phyloP scores from a whole-genome alignment of 306 rosid species.

The Vachellia pachyceras region DNA sequence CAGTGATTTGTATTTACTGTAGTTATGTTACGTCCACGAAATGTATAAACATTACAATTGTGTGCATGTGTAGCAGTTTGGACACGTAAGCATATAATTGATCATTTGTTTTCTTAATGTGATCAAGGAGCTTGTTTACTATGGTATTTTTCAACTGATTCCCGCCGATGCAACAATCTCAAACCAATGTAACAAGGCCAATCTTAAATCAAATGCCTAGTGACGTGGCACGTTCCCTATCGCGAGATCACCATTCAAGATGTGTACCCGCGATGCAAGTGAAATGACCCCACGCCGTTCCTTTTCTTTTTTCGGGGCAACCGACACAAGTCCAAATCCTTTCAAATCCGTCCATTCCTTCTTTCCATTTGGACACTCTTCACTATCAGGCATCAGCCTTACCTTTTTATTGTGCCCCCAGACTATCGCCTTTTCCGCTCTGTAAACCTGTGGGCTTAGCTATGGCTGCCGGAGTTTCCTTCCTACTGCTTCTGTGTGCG shows the following conservation, averaged over 20 bases:
- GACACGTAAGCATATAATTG: too few species aligned
- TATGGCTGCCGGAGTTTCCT: constrained; percentile 29
- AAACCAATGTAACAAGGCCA: too few species aligned
- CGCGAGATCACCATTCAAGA: background rate
- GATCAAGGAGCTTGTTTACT: too few species aligned
- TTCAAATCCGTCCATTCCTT: background rate
- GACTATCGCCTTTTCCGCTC: background rate
- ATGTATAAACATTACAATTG: too few species aligned
- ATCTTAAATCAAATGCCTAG: background rate
- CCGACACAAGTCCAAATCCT: background rate
- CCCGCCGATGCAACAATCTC: too few species aligned
- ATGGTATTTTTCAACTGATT: too few species aligned
- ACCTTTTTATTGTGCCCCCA: background rate
- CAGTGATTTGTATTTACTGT: too few species aligned
- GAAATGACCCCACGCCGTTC: background rate
- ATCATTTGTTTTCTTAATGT: too few species aligned
- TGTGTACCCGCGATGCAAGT: background rate
- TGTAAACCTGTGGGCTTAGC: background rate
- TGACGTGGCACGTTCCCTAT: background rate
- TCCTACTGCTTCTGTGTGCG: constrained; percentile 45
- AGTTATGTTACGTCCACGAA: too few species aligned
- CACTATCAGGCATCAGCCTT: background rate
- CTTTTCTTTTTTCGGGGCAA: background rate
- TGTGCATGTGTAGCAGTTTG: too few species aligned
- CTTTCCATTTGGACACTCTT: background rate